phyloP scores from a whole-genome alignment of 805 yeast genomes.

The Scheffersomyces coipomensis region DNA sequence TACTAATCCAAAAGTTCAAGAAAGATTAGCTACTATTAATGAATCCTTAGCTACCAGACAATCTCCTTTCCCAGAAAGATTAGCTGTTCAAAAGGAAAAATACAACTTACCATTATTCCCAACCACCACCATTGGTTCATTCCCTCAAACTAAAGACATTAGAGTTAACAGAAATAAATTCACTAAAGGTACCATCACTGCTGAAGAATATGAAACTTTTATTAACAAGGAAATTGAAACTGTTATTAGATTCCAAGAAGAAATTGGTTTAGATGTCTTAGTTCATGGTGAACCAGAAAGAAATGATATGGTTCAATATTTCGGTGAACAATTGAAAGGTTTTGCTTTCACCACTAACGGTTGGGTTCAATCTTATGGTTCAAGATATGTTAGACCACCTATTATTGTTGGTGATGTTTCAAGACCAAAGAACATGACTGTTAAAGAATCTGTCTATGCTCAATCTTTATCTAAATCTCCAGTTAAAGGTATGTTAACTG shows the following conservation, averaged over 20 bases:
- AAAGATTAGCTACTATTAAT: conserved; percentile 77
- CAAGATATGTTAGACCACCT: conserved; percentile 99
- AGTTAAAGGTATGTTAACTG: conserved; percentile 99
- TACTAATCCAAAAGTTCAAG: conserved; percentile 86
- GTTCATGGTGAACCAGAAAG: conserved; percentile 99
- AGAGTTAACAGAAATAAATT: conserved; percentile 98
- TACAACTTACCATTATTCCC: conserved; percentile 98
- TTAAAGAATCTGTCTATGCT: conserved; percentile 98
- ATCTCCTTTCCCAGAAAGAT: conserved; percentile 83
- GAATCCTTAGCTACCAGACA: conserved; percentile 79
- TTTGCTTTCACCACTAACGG: conserved; percentile 98
- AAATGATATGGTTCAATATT: conserved; percentile 99
- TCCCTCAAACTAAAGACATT: conserved; percentile 99
- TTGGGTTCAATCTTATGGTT: conserved; percentile 99
- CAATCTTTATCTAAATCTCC: conserved; percentile 94
- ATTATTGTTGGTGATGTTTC: conserved; percentile 98
- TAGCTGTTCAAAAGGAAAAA: conserved; percentile 78
- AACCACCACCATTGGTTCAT: conserved; percentile 99
- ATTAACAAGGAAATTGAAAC: conserved; percentile 94
- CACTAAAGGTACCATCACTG: conserved; percentile 93
- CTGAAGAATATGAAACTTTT: conserved; percentile 94
- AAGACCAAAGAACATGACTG: conserved; percentile 98
- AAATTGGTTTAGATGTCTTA: conserved; percentile 94
- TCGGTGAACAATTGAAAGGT: conserved; percentile 98
- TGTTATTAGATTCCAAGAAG: conserved; percentile 99